Evolutionary conservation across 768 basidiomycete genomes (phyloP), one percentile per base, ranked within the genome.

Genomic region (Daedaleopsis sinensis): DNA sequence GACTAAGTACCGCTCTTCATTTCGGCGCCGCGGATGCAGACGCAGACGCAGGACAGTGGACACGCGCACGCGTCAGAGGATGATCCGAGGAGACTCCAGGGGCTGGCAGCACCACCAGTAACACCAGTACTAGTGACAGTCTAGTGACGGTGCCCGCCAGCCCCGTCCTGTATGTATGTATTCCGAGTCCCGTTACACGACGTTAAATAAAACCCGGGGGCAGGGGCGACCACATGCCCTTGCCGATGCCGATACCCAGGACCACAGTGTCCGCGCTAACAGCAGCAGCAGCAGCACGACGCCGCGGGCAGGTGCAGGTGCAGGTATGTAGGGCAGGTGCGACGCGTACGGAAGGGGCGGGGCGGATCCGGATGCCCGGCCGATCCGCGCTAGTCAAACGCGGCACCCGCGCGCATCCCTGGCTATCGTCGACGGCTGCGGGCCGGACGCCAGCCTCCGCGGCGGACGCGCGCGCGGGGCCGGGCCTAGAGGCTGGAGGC

Each of bases 11-110:
- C n/a, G n/a, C n/a, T n/a, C 3, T 32, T 32, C 27, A 3, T 32
- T 7, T 32, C 27, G 27, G 7, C 27, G 27, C 27, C 27, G 18
- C 39, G 39, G 39, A 18, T 13, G 18, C 39, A 13, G 39, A 19
- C 51, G 35, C 15, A 32, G 27, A 52, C 52, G 39, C 52, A 21
- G 6, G 36, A 23, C 35, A 53, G 19, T 9, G 43, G 44, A 47
- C 24, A 32, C 37, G 12, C 19, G n/a, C 18, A 10, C 38, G 15
- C 11, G 35, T n/a, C 24, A 38, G 55, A 52, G 44, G 61, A 52
- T 51, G 50, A 39, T 53, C 61, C 61, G 61, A 62, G 50, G 55
- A 62, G 55, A 43, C 61, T 53, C 61, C 61, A 47, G 51, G 49
- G 10, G 36, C 35, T 32, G 10, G 39, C 53, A 7, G 36, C n/a